phyloP scores from a whole-genome alignment of 768 basidiomycete genomes.

The Agrocybe praecox region DNA sequence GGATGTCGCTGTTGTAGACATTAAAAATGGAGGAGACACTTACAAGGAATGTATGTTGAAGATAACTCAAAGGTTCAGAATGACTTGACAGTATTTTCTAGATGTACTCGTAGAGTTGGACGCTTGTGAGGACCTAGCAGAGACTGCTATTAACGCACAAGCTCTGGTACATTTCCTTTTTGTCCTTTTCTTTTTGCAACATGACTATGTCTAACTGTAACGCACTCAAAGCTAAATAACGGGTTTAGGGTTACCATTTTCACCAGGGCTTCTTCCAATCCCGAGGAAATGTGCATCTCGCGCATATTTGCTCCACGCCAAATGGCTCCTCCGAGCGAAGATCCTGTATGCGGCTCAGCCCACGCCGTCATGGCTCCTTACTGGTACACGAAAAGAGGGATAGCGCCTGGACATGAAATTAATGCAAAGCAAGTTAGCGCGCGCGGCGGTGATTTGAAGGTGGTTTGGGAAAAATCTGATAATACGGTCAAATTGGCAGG shows the following conservation, averaged over 20 bases:
- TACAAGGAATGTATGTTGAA: slow-evolving; percentile 36
- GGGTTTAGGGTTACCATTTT: slow-evolving; percentile 39
- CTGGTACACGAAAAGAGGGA: slow-evolving; percentile 41
- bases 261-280: slow-evolving; percentile 34
- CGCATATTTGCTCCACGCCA: slow-evolving; percentile 49
- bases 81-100: slow-evolving; percentile 9
- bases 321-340: slow-evolving; percentile 38
- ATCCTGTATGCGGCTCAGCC: slow-evolving; percentile 56
- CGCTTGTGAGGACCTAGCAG: slow-evolving; percentile 34
- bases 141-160: slow-evolving; percentile 28
- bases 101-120: slow-evolving; percentile 46
- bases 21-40: slow-evolving; percentile 30
- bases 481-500: slow-evolving; percentile 36
- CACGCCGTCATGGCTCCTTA: slow-evolving; percentile 53
- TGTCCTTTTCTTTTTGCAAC: background rate
- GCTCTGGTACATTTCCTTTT: slow-evolving; percentile 33
- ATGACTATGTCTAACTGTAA: background rate
- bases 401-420: slow-evolving; percentile 33
- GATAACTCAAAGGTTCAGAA: too few species aligned
- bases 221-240: slow-evolving; percentile 28
- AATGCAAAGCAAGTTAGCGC: slow-evolving; percentile 53
- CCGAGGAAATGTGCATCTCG: slow-evolving; percentile 43
- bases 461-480: slow-evolving; percentile 38
- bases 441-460: slow-evolving; percentile 46
- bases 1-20: slow-evolving; percentile 37